Conservation (phyloP, 768 basidiomycete genomes). For the Trametes gibbosa region DNA sequence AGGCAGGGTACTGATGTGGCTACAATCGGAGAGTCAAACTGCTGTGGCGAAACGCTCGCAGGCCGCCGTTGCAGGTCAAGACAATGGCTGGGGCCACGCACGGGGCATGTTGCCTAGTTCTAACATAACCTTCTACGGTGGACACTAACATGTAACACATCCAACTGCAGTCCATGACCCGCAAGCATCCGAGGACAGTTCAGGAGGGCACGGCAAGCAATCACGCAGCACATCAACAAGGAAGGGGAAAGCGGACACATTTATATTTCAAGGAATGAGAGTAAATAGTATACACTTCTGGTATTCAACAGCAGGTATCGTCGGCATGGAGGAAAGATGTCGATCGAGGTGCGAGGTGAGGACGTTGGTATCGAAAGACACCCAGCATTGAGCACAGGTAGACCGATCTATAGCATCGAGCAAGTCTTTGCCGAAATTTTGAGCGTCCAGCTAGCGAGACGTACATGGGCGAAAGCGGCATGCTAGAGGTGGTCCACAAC, state of each 20-base stretch:
- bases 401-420: no score
- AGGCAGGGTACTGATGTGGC: conserved; percentile 20
- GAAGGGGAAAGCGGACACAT: background rate
- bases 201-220: background rate
- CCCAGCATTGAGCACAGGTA: no score
- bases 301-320: no score
- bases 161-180: no score
- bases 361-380: no score
- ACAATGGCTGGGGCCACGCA: background rate
- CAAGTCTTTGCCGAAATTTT: no score
- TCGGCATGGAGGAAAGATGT: no score
- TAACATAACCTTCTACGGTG: background rate
- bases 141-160: background rate
- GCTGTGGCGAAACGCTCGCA: conserved; percentile 27
- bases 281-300: background rate
- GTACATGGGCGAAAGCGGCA: no score
- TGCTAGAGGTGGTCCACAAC: no score
- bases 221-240: background rate
- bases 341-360: no score
- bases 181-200: no score
- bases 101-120: background rate
- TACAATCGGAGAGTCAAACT: conserved; percentile 34
- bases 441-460: no score
- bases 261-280: background rate
- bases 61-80: conserved; percentile 6